Percentiles rank a stretch among this genome's conserved stretches.
phyloP scores from a whole-genome alignment of 441 rosid species.

The Erodium trifolium region DNA sequence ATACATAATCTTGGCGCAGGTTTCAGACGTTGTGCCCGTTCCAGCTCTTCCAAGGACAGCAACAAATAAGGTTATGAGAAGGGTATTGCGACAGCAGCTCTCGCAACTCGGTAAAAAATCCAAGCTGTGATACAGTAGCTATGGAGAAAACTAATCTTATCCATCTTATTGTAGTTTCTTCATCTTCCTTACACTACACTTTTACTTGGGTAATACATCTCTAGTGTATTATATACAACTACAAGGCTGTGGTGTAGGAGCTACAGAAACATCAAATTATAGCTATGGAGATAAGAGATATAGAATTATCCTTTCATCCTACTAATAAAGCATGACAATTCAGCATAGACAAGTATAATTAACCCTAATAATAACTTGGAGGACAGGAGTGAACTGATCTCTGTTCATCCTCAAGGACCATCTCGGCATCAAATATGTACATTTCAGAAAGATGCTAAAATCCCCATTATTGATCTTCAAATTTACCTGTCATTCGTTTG shows the following conservation, averaged over 20 bases:
- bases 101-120: slow-evolving; percentile 37
- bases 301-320: background rate
- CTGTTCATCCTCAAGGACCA: too few relatives aligned
- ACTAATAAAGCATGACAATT: background rate
- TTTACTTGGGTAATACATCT: background rate
- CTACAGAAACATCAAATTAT: background rate
- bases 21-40: slow-evolving; percentile 42
- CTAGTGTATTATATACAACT: too few relatives aligned
- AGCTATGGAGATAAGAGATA: background rate
- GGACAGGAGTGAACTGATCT: background rate
- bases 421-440: background rate
- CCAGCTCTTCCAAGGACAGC: slow-evolving; percentile 81
- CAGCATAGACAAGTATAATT: too few relatives aligned
- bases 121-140: slow-evolving; percentile 32
- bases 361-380: background rate
- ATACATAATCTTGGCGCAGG: slow-evolving; percentile 32
- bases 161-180: background rate
- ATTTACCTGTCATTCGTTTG: background rate
- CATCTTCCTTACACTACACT: background rate
- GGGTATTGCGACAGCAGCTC: slow-evolving; percentile 51
- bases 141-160: background rate
- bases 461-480: background rate
- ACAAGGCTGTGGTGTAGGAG: background rate
- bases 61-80: slow-evolving; percentile 82
- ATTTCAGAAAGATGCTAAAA: background rate